Conservation (phyloP, 495 filamentous ascomycete species). For the Massariosphaeria phaeospora region DNA sequence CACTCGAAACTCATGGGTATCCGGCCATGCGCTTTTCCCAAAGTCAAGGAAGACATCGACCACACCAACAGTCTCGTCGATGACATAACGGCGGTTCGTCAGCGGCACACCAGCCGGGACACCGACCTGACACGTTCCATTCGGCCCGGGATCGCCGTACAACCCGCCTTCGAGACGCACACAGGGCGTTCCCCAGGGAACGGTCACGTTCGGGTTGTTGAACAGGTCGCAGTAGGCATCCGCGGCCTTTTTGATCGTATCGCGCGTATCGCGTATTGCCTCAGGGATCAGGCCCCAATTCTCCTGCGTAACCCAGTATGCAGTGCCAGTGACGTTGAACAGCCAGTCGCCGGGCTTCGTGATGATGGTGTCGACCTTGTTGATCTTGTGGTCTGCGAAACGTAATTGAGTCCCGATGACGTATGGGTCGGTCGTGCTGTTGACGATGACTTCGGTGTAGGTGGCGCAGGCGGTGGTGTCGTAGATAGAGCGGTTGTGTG, state of each 20-base stretch:
- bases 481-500: constrained; percentile 46
- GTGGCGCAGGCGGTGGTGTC: constrained; percentile 51
- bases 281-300: constrained; percentile 47
- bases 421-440: constrained; percentile 43
- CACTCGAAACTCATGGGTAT: constrained; percentile 50
- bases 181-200: constrained; percentile 48
- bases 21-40: constrained; percentile 39
- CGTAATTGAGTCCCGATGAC: constrained; percentile 51
- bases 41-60: constrained; percentile 41
- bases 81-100: constrained; percentile 23
- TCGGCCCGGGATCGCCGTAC: constrained; percentile 27
- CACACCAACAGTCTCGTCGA: constrained; percentile 21
- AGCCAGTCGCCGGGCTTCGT: constrained; percentile 49
- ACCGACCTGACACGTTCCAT: constrained; percentile 16
- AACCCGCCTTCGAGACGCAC: constrained; percentile 47
- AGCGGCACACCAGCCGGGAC: constrained; percentile 22
- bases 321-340: constrained; percentile 49
- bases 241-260: constrained; percentile 46
- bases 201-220: constrained; percentile 43
- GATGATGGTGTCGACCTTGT: constrained; percentile 44
- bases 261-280: constrained; percentile 44
- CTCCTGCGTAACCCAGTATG: constrained; percentile 43
- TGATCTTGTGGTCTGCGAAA: constrained; percentile 37
- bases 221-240: constrained; percentile 51
- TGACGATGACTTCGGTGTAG: constrained; percentile 50